These are phyloP conservation scores for Colletotrichum ledebouriae DNA, from an alignment of 2,329 filamentous ascomycete species.

Conservation along the genomic window DNA sequence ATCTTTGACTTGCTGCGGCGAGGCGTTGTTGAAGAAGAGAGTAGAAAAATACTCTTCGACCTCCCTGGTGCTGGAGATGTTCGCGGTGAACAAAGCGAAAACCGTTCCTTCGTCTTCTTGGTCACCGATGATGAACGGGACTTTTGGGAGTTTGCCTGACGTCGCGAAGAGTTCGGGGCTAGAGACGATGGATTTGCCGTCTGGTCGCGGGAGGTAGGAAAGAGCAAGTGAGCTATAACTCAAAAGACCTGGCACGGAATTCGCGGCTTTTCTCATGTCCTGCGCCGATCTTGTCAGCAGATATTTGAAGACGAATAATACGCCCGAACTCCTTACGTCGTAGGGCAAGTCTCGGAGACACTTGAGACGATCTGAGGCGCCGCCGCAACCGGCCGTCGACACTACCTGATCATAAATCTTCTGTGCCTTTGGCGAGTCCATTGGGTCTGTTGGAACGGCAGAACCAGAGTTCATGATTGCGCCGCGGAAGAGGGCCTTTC, in stretches of 20 bases:
- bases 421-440: conserved; percentile 70
- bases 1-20: conserved; percentile 54
- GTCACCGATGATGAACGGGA: conserved; percentile 74
- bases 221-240: conserved; percentile 69
- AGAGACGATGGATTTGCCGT: conserved; percentile 65
- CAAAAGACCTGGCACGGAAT: conserved; percentile 69
- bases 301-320: conserved; percentile 64
- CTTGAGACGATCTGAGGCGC: conserved; percentile 60
- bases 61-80: conserved; percentile 67
- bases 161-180: conserved; percentile 65
- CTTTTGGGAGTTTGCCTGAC: conserved; percentile 64
- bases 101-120: conserved; percentile 77
- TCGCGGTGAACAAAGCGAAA: conserved; percentile 71
- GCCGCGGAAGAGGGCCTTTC: conserved; percentile 72
- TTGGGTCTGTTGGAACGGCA: conserved; percentile 62
- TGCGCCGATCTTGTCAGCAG: conserved; percentile 63
- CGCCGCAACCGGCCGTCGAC: conserved; percentile 64
- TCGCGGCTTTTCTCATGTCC: conserved; percentile 64
- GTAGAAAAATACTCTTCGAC: conserved; percentile 66
- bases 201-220: conserved; percentile 72
- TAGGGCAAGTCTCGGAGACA: conserved; percentile 67
- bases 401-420: conserved; percentile 66
- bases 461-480: conserved; percentile 75
- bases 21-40: conserved; percentile 56
- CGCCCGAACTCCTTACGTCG: conserved; percentile 68